Conservation (phyloP, 75 land plant genomes). For the Chamaecyparis obtusa region DNA sequence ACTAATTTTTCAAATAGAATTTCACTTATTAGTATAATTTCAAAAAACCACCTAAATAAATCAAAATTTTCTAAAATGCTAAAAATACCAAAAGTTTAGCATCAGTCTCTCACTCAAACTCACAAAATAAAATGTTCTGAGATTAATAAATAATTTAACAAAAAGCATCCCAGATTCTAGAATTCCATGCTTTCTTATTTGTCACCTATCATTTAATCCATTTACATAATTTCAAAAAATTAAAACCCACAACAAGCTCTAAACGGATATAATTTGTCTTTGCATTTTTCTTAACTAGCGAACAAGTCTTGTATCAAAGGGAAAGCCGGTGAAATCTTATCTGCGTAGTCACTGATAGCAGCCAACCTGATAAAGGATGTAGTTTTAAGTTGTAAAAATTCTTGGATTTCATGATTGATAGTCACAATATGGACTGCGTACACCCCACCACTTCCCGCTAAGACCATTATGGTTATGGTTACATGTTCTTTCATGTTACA, state of each 20-base stretch:
- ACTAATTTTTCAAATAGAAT: no score
- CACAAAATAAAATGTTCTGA: no score
- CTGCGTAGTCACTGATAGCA: conserved; percentile 41
- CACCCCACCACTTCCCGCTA: conserved; percentile 27
- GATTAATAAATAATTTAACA: neutral
- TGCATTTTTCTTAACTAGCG: neutral
- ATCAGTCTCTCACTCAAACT: neutral
- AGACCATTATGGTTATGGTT: conserved; percentile 39
- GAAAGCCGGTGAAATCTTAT: conserved; percentile 19
- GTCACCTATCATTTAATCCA: neutral
- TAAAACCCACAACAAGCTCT: neutral
- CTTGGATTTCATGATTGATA: conserved; percentile 29
- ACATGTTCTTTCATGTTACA: conserved; percentile 45
- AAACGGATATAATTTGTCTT: neutral
- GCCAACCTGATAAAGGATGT: conserved; percentile 26
- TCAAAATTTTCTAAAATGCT: no score
- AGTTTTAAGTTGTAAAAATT: conserved; percentile 31
- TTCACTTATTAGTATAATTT: no score
- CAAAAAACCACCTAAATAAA: no score
- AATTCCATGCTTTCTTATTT: neutral
- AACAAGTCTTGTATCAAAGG: neutral
- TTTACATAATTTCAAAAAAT: neutral
- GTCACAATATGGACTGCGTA: no score
- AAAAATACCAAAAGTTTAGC: neutral
- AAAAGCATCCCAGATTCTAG: neutral